Conservation (phyloP, 176 grass and related monocot genomes). For the Zizania latifolia region DNA sequence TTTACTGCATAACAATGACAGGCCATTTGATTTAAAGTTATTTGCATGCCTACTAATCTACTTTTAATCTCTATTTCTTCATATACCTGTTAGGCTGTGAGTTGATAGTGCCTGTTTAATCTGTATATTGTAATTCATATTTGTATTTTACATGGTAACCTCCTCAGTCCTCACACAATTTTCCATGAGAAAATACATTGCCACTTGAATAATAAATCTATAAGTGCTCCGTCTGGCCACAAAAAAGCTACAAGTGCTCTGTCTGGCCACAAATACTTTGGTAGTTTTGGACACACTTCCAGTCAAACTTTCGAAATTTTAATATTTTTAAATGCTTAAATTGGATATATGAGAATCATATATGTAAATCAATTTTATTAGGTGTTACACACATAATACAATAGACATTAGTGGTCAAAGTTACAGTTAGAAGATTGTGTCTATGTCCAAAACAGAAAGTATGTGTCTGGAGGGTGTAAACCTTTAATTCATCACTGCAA, state of each 20-base stretch:
- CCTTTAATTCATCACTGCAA: not conserved
- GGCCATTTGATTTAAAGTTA: not conserved
- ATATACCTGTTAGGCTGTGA: not conserved
- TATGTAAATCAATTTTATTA: not conserved
- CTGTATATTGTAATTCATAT: constrained; percentile 20
- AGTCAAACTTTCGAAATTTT: not conserved
- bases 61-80: not conserved
- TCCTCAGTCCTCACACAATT: not conserved
- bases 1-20: constrained; percentile 4
- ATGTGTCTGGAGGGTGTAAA: not conserved
- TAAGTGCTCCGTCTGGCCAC: not conserved
- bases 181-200: not conserved
- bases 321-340: not conserved
- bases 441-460: not conserved
- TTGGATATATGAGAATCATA: not conserved
- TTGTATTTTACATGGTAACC: not conserved
- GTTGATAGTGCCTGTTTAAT: not conserved
- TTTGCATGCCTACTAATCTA: not conserved
- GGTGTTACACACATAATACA: not conserved
- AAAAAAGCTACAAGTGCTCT: not conserved
- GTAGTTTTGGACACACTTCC: not conserved
- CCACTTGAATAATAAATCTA: not conserved
- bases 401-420: not conserved
- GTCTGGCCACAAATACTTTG: not conserved
- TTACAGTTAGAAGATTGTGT: not conserved